Evolutionary conservation across 129 eudicot species (phyloP).

Genomic region (Chrysanthemum makinoi): DNA sequence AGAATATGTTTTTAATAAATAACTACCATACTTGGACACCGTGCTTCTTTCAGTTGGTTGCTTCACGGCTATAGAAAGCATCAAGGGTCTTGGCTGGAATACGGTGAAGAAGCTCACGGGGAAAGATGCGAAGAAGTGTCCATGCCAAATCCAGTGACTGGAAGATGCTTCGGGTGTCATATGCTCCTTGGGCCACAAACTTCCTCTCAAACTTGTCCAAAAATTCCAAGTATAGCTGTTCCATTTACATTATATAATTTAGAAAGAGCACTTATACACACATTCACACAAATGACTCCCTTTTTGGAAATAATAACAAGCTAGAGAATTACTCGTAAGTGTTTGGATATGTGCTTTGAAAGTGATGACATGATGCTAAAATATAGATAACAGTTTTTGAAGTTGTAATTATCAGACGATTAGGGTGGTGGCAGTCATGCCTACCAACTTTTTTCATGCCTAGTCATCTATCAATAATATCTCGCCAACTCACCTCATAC

Average conservation of each 20-base stretch:
- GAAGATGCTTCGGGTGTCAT: constrained; percentile 95
- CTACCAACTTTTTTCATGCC: no score
- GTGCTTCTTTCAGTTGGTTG: constrained; percentile 39
- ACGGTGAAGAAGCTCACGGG: constrained; percentile 99
- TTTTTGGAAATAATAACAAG: no score
- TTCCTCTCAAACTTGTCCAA: constrained; percentile 99
- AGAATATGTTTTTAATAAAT: constrained; percentile 8
- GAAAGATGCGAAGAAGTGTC: constrained; percentile 94
- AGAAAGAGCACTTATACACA: not conserved
- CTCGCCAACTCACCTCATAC: no score
- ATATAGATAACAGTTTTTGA: no score
- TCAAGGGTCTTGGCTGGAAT: constrained; percentile 99
- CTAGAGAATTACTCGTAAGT: no score
- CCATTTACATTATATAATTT: not conserved
- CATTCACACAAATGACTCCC: no score
- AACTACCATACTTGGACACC: not conserved
- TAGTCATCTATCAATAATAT: no score
- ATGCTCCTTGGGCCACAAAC: constrained; percentile 98
- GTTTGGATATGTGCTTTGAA: no score
- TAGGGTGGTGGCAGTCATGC: no score
- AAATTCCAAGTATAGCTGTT: constrained; percentile 89
- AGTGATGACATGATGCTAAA: no score
- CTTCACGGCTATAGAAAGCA: constrained; percentile 89
- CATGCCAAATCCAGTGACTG: constrained; percentile 98
- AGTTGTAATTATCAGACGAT: no score